A percentile compares a stretch with the other conserved stretches of the same genome.
Conservation (phyloP, 1,139 yeast species). For the Pichia sorboxylosa region DNA sequence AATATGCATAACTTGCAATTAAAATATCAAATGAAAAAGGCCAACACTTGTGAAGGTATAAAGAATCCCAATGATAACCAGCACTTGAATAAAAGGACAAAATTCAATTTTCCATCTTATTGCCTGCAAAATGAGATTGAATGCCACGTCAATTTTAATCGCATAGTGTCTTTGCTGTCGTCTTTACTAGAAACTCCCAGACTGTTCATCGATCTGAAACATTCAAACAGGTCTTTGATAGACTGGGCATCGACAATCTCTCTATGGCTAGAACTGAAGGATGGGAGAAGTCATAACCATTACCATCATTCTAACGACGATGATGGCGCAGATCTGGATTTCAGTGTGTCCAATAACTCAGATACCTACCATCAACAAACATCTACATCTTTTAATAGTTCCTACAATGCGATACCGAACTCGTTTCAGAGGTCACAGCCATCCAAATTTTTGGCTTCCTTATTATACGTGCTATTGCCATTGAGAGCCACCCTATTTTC, state of each 20-base stretch:
- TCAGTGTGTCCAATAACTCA: not conserved
- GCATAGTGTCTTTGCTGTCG: constrained; percentile 30
- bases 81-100: constrained; percentile 16
- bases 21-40: not conserved
- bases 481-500: constrained; percentile 26
- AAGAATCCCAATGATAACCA: too few species aligned
- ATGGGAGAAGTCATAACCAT: constrained; percentile 25
- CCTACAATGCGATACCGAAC: not conserved
- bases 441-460: constrained; percentile 32
- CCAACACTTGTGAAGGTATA: not conserved
- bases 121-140: constrained; percentile 35
- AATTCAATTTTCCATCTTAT: constrained; percentile 24
- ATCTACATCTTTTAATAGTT: not conserved
- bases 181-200: constrained; percentile 37
- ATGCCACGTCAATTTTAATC: constrained; percentile 26
- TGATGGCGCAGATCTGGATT: not conserved
- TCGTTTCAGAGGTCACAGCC: constrained; percentile 5
- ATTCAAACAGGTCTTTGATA: constrained; percentile 24
- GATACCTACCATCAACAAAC: not conserved
- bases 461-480: constrained; percentile 35
- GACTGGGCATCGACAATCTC: constrained; percentile 43
- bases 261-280: constrained; percentile 46
- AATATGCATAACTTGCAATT: constrained; percentile 11
- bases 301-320: not conserved
- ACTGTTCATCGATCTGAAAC: constrained; percentile 24